phyloP scores from a whole-genome alignment of 148 eudicot species.

The Rhododendron williamsianum region DNA sequence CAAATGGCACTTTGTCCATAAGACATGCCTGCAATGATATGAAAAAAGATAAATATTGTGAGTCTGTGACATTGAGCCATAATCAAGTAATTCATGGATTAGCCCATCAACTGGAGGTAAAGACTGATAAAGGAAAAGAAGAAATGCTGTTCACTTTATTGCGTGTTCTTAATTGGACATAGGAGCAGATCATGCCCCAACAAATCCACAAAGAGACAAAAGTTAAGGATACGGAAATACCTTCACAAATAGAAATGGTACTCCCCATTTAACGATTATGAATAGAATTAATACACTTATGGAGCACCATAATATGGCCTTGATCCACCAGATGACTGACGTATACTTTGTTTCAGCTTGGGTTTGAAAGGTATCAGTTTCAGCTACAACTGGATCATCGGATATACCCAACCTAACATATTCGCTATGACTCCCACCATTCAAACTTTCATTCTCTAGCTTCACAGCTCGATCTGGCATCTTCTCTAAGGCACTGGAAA shows the following conservation, averaged over 20 bases:
- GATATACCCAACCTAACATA: slow-evolving; percentile 64
- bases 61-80: no score
- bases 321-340: slow-evolving; percentile 69
- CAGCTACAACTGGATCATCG: slow-evolving; percentile 34
- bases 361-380: slow-evolving; percentile 32
- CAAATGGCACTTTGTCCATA: neutral
- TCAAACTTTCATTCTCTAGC: slow-evolving; percentile 26
- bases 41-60: neutral
- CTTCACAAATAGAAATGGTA: slow-evolving; percentile 81
- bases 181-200: neutral
- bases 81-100: neutral
- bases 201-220: neutral
- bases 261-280: slow-evolving; percentile 72
- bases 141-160: neutral
- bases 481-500: slow-evolving; percentile 25
- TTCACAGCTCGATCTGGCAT: slow-evolving; percentile 45
- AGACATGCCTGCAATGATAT: neutral
- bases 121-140: neutral
- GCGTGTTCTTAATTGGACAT: neutral
- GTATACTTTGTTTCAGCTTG: slow-evolving; percentile 24
- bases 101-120: neutral
- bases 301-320: slow-evolving; percentile 43
- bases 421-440: slow-evolving; percentile 51
- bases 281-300: slow-evolving; percentile 32
- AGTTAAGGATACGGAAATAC: slow-evolving; percentile 24